phyloP scores from a whole-genome alignment of 257 asterid genomes.

The Verbascum thapsus region DNA sequence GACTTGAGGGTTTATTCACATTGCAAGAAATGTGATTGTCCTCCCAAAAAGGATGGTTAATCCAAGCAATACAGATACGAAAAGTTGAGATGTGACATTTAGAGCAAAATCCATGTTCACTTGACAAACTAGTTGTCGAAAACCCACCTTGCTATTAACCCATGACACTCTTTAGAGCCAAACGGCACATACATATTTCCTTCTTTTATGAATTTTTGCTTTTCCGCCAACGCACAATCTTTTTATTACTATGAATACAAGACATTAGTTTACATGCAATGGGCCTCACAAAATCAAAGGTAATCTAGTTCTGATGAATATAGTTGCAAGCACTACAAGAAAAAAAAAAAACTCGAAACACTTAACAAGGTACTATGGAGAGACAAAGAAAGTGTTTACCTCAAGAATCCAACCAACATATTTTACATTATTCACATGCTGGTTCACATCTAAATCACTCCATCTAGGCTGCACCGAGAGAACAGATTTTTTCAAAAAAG shows the following conservation, averaged over 20 bases:
- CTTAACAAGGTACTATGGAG: constrained; percentile 3
- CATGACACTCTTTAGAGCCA: too few relatives aligned
- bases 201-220: too few relatives aligned
- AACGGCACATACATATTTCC: too few relatives aligned
- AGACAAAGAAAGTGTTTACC: constrained; percentile 44
- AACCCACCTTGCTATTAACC: too few relatives aligned
- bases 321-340: constrained; percentile 8
- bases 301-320: neutral
- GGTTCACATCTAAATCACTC: constrained; percentile 92
- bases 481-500: constrained; percentile 17
- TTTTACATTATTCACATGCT: constrained; percentile 95
- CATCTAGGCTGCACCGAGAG: constrained; percentile 74
- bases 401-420: constrained; percentile 97
- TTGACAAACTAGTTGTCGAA: too few relatives aligned
- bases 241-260: neutral
- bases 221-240: too few relatives aligned
- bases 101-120: neutral
- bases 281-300: constrained; percentile 6
- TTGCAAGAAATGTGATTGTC: neutral
- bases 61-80: neutral
- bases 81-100: constrained; percentile 7
- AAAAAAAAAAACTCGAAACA: neutral
- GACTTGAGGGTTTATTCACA: neutral
- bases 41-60: neutral
- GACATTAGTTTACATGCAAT: neutral